Percentiles rank a stretch among this genome's conserved stretches.
Evolutionary conservation across 2,329 filamentous ascomycete species (phyloP).

Genomic region (Thielaviopsis punctulata): DNA sequence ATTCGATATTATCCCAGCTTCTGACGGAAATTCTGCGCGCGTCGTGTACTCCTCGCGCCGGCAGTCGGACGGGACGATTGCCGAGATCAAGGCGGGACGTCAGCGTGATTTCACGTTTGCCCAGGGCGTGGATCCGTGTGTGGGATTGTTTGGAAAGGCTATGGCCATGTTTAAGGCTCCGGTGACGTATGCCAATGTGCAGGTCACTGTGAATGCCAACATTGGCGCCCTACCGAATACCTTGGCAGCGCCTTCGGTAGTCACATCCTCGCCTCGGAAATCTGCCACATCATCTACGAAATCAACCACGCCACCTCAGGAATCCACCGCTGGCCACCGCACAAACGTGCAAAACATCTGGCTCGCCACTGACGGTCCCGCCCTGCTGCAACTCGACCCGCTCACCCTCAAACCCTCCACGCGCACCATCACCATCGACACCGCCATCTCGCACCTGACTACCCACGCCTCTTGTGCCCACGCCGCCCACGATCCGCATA

Average conservation of each 20-base stretch:
- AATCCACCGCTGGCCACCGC: slow-evolving; percentile 20
- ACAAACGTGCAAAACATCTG: slow-evolving; percentile 30
- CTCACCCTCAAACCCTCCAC: slow-evolving; percentile 57
- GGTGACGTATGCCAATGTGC: slow-evolving; percentile 35
- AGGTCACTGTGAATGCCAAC: slow-evolving; percentile 48
- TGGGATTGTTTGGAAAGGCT: slow-evolving; percentile 54
- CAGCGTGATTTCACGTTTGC: slow-evolving; percentile 46
- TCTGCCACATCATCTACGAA: too few relatives aligned
- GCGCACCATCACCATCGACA: slow-evolving; percentile 31
- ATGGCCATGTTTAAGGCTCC: slow-evolving; percentile 38
- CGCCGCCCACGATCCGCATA: slow-evolving; percentile 50
- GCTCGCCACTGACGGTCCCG: slow-evolving; percentile 36
- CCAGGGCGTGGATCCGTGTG: slow-evolving; percentile 56
- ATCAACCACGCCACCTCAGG: slow-evolving; percentile 12
- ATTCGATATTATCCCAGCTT: slow-evolving; percentile 44
- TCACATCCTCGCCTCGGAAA: too few relatives aligned
- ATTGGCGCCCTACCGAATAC: slow-evolving; percentile 32
- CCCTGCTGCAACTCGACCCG: slow-evolving; percentile 46
- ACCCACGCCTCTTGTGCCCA: slow-evolving; percentile 56
- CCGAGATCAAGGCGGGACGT: slow-evolving; percentile 42
- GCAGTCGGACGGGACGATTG: slow-evolving; percentile 46
- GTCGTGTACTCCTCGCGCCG: slow-evolving; percentile 55
- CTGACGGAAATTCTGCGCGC: slow-evolving; percentile 13
- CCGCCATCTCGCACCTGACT: slow-evolving; percentile 49
- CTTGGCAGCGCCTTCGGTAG: neutral